These are phyloP conservation scores for Sanghuangporus baumii DNA, from an alignment of 1,284 basidiomycete genomes.

Conservation along the genomic window DNA sequence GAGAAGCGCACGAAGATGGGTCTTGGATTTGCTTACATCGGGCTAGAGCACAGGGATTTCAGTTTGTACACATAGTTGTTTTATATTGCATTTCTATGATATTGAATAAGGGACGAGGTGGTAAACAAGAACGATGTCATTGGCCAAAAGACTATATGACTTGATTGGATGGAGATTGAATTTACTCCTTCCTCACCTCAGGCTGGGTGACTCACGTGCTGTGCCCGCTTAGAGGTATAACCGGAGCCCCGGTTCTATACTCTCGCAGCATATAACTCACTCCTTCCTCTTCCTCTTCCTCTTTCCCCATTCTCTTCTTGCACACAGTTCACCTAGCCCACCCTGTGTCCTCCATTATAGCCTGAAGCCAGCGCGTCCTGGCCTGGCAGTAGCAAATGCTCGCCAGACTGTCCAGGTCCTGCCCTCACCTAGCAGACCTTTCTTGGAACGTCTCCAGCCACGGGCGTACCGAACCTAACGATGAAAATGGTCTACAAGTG, in stretches of 20 bases:
- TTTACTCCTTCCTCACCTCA: too few species aligned
- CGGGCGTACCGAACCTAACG: neutral
- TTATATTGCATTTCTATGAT: too few species aligned
- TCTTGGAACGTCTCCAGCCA: neutral
- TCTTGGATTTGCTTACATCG: slow-evolving; percentile 39
- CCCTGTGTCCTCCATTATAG: neutral
- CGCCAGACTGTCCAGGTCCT: slow-evolving; percentile 11
- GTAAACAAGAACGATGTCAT: neutral
- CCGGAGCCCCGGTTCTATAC: neutral
- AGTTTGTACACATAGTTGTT: neutral
- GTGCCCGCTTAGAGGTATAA: slow-evolving; percentile 1
- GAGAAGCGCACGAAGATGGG: slow-evolving; percentile 63
- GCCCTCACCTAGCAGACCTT: neutral
- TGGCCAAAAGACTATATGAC: neutral
- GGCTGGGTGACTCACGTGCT: neutral
- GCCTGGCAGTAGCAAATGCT: slow-evolving; percentile 13
- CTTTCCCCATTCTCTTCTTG: neutral
- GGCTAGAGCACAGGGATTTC: neutral
- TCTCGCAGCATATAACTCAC: neutral
- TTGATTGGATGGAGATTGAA: neutral
- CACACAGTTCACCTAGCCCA: neutral
- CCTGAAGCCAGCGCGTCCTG: neutral
- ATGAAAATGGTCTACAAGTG: neutral
- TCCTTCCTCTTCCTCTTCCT: neutral
- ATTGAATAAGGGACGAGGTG: too few species aligned